Evolutionary conservation across 1,139 yeast species (phyloP).

Genomic region (Yamadazyma triangularis): DNA sequence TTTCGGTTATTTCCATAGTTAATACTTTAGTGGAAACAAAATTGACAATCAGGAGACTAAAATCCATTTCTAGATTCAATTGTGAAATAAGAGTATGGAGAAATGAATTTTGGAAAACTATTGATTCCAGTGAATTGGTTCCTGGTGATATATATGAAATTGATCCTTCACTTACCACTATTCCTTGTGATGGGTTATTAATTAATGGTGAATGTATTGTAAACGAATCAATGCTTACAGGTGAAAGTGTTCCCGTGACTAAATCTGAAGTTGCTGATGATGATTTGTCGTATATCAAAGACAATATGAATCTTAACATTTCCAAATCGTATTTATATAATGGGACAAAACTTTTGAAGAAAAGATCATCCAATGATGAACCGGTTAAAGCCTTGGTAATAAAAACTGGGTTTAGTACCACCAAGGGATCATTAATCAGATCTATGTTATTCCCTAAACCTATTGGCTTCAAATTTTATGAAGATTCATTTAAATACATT

Average conservation of each 20-base stretch:
- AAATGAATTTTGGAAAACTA: conserved; percentile 88
- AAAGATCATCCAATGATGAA: conserved; percentile 59
- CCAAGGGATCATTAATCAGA: conserved; percentile 91
- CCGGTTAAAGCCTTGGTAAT: conserved; percentile 86
- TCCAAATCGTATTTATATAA: conserved; percentile 75
- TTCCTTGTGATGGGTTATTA: conserved; percentile 89
- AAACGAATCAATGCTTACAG: conserved; percentile 94
- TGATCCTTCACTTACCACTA: conserved; percentile 66
- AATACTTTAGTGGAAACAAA: conserved; percentile 84
- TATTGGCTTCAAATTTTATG: conserved; percentile 85
- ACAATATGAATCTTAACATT: conserved; percentile 60
- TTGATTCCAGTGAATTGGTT: conserved; percentile 75
- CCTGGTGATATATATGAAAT: conserved; percentile 96
- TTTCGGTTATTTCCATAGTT: conserved; percentile 73
- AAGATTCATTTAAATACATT: conserved; percentile 91
- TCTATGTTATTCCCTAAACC: conserved; percentile 98
- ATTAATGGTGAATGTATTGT: conserved; percentile 90
- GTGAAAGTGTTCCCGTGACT: conserved; percentile 96
- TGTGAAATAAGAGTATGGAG: conserved; percentile 89
- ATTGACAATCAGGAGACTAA: conserved; percentile 65
- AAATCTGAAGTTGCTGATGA: conserved; percentile 66
- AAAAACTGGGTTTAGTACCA: conserved; percentile 89
- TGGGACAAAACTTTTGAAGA: conserved; percentile 86
- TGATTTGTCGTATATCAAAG: conserved; percentile 52
- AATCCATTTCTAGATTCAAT: conserved; percentile 65